Evolutionary conservation across 108 stramenopile genomes (phyloP), one percentile per base, ranked within the genome.

Genomic region (Cyclotella cryptica): DNA sequence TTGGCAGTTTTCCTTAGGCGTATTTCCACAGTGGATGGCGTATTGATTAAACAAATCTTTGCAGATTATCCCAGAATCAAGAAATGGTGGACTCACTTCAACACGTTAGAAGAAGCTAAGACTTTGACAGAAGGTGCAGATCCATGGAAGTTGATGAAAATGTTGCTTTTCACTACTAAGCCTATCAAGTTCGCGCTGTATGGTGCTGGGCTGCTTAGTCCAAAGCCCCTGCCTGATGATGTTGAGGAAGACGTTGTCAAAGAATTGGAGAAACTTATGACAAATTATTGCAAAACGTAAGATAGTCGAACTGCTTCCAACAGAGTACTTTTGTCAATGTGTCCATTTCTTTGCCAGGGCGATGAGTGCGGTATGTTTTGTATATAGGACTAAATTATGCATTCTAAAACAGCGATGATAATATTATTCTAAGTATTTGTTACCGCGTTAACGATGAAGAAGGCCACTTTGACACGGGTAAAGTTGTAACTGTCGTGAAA

Each of bases 191-290:
- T 61, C 35, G 15, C 19, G 1, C 60, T 61, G 35, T 39, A 39
- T 61, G 29, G 19, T 61, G 14, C 35, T 13, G 60, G 60, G 35
- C 1, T 61, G 30, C 35, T 39, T 39, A 10, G 13, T n/a, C 60
- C 60, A 39, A 15, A 13, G 12, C 60, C 60, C 35, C 35, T 61
- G 60, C 60, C 60, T 1, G 30, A 35, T n/a, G 60, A 61, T 21
- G 35, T 61, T 1, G 60, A 61, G 14, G 2, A 61, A 61, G 60
- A 70, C 41, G 69, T 43, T 27, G 30, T 40, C 30, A 70, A 41
- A 24, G 13, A 66, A 46, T n/a, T 61, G 2, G 60, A 61, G 60
- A 39, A 30, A 1, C 29, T 61, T 12, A 61, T 61, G 60, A 39
- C 60, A 39, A 21, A 30, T 14, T 66, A 66, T 27, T 66, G 3